A percentile compares a stretch with the other conserved stretches of the same genome.
phyloP scores from a whole-genome alignment of 441 rosid genomes.

The Populus hybrid region DNA sequence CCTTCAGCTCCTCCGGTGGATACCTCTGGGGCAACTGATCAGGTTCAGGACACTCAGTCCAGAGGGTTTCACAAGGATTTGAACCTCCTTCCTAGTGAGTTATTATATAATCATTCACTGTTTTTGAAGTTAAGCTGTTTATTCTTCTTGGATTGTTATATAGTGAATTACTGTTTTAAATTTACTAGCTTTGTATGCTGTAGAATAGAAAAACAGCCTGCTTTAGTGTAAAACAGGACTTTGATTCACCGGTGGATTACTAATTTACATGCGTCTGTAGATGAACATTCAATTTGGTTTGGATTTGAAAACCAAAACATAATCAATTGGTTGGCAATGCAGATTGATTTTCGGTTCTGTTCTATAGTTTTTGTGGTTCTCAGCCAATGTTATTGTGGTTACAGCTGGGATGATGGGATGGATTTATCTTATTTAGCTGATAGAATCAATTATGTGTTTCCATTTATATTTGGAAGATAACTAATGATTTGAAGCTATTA shows the following conservation, averaged over 20 bases:
- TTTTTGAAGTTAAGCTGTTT: not conserved
- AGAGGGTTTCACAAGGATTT: conserved; percentile 59
- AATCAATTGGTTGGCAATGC: conserved; percentile 25
- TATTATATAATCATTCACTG: conserved; percentile 13
- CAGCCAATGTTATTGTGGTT: conserved; percentile 6
- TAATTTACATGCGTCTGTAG: not conserved
- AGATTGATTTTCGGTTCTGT: conserved; percentile 3
- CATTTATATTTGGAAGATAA: not conserved
- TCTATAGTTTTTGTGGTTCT: not conserved
- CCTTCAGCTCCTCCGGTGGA: conserved; percentile 39
- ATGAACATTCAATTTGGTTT: not conserved
- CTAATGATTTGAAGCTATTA: not conserved
- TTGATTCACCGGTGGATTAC: not conserved
- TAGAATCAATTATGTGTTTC: conserved; percentile 5
- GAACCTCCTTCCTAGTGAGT: conserved; percentile 74
- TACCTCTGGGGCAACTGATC: conserved; percentile 42
- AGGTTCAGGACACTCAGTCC: conserved; percentile 31
- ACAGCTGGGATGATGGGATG: conserved; percentile 11
- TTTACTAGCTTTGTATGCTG: not conserved
- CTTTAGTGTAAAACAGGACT: not conserved
- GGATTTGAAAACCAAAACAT: conserved; percentile 6
- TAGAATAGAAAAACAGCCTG: not conserved
- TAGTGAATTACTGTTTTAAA: not conserved
- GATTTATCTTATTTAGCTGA: not conserved
- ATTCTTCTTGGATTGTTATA: not conserved